Conservation (phyloP, 306 rosid species). For the Gillenia trifoliata region DNA sequence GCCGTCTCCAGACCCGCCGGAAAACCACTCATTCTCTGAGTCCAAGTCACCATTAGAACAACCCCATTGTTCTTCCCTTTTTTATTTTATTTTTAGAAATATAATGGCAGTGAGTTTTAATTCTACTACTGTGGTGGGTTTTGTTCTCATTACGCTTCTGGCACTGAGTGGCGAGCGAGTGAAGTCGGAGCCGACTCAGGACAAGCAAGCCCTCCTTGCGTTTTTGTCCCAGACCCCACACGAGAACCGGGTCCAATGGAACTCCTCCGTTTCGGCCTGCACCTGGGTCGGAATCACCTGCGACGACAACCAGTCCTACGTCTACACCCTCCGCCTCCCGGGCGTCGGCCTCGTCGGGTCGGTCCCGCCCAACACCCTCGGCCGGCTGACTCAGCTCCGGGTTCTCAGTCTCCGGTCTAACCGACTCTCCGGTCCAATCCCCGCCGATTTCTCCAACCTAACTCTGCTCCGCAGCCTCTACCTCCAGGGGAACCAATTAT, state of each 20-base stretch:
- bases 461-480: constrained; percentile 60
- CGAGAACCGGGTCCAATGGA: constrained; percentile 72
- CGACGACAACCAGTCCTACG: constrained; percentile 42
- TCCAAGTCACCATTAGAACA: background rate
- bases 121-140: background rate
- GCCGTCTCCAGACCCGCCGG: background rate
- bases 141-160: constrained; percentile 15
- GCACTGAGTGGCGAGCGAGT: constrained; percentile 23
- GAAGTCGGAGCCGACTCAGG: constrained; percentile 68
- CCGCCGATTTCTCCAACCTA: constrained; percentile 73
- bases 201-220: constrained; percentile 83
- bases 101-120: constrained; percentile 28
- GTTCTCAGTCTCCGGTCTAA: constrained; percentile 85
- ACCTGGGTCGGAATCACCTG: constrained; percentile 78
- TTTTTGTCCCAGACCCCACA: constrained; percentile 59
- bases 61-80: constrained; percentile 12
- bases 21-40: background rate
- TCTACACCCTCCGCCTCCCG: constrained; percentile 60
- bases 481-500: constrained; percentile 50
- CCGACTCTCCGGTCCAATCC: constrained; percentile 60
- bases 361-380: constrained; percentile 62
- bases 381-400: constrained; percentile 54
- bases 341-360: constrained; percentile 76
- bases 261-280: constrained; percentile 71
- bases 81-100: background rate